Base-by-base conservation (phyloP, 148 eudicot genomes). In the Chenopodium album region DNA sequence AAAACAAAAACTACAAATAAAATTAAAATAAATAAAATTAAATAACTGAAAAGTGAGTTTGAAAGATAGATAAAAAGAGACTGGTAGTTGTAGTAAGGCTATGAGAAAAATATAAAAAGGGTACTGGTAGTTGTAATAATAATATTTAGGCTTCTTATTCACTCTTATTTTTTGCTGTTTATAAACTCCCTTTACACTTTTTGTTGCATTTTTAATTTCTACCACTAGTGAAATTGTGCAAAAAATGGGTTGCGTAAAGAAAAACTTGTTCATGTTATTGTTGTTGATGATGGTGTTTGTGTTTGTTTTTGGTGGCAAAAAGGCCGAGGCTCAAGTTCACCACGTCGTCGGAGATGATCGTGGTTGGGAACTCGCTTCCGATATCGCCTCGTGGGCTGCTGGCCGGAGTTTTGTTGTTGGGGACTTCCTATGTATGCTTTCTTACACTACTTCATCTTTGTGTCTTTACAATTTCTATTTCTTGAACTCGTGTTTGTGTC, bases 321-420 rank as follows among this genome's bases (percentile, higher is more conserved):
- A 85, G 78, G 87, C 79, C 26, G 73, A 79, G 41, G 92, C 84
- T 14, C 88, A 82, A 44, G 83, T 76, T 20, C 93, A 92, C 78
- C 97, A 92, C 77, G 90, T 92, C 11, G 92, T 88, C 2, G 93
- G 92, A 11, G 91, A 85, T 34, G 93, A 93, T 19, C 88, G 86
- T 12, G 93, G 93, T 16, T 91, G 92, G 94, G 89, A 88, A n/a
- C 46, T 85, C 16, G 71, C 88, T 20, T 76, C 90, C 3, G 86
- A 89, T 73, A 80, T 93, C 70, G 87, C 78, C 46, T 77, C 90
- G 16, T 93, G 94, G 97, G 85, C 90, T 22, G 78, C 84, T 50
- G 81, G 70, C 23, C 88, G 90, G 29, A 82, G 85, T 82, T 93
- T 93, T 85, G 47, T 85, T 31, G 92, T 92, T 48, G 97, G 97